These are phyloP conservation scores for Cryomyces minteri DNA, from an alignment of 495 filamentous ascomycete species.

Conservation along the genomic window DNA sequence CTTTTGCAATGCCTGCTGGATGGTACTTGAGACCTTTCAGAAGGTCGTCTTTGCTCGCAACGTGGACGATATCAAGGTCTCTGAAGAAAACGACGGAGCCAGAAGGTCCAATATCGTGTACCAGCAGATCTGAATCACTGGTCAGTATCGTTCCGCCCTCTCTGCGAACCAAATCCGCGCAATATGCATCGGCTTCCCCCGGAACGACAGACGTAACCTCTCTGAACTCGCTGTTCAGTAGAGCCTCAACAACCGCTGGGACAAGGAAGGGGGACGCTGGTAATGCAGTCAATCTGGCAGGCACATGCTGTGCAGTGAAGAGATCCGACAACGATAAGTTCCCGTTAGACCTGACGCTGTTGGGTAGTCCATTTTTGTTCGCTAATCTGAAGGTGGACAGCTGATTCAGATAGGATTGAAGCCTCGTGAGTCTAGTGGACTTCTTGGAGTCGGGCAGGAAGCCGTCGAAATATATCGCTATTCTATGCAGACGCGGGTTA, in stretches of 20 bases:
- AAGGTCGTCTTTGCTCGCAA: constrained; percentile 11
- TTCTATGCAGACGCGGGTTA: constrained; percentile 1
- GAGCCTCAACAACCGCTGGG: constrained; percentile 43
- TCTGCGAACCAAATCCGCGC: constrained; percentile 34
- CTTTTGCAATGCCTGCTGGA: not conserved
- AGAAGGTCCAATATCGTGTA: constrained; percentile 39
- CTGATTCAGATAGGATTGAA: constrained; percentile 26
- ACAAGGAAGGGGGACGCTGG: constrained; percentile 49
- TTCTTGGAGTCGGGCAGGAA: constrained; percentile 44
- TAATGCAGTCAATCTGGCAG: constrained; percentile 5
- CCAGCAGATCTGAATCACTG: constrained; percentile 56
- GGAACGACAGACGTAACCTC: constrained; percentile 35
- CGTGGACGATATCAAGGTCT: constrained; percentile 3
- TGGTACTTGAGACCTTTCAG: constrained; percentile 11
- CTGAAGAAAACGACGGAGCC: constrained; percentile 41
- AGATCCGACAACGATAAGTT: not conserved
- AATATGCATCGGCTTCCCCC: constrained; percentile 54
- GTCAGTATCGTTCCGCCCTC: constrained; percentile 37
- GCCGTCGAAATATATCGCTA: constrained; percentile 58
- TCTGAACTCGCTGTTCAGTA: constrained; percentile 28
- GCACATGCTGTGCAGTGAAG: not conserved
- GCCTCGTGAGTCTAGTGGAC: constrained; percentile 29
- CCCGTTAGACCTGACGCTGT: not conserved
- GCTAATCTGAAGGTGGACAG: constrained; percentile 19
- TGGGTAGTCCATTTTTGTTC: constrained; percentile 1